Conservation (phyloP, 2,329 filamentous ascomycete species). For the Venturia oleaginea region DNA sequence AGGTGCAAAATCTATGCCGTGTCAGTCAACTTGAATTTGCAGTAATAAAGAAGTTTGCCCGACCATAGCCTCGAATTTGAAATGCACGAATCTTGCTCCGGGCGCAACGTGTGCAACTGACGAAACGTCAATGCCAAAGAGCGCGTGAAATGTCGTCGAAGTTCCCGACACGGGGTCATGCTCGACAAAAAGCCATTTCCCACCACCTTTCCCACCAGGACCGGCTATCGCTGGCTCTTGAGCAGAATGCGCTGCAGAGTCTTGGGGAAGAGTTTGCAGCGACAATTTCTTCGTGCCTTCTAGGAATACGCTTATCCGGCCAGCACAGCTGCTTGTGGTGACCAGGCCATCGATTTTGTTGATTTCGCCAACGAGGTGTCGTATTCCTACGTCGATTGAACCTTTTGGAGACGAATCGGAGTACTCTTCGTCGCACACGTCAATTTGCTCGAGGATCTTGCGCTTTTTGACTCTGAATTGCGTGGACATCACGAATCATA, state of each 20-base stretch:
- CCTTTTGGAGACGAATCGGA: conserved; percentile 84
- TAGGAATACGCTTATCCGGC: conserved; percentile 76
- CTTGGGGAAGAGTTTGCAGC: conserved; percentile 9
- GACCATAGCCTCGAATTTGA: conserved; percentile 95
- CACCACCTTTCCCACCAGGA: conserved; percentile 76
- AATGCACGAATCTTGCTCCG: conserved; percentile 40
- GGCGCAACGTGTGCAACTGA: not conserved
- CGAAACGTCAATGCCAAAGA: conserved; percentile 17
- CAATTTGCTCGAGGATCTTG: conserved; percentile 62
- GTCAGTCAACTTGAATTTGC: conserved; percentile 21
- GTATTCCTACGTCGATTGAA: conserved; percentile 69
- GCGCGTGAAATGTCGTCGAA: conserved; percentile 14
- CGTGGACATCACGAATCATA: conserved; percentile 1
- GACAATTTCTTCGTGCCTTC: conserved; percentile 53
- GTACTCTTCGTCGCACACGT: conserved; percentile 61
- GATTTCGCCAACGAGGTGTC: conserved; percentile 66
- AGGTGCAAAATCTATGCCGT: conserved; percentile 71
- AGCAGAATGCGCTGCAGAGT: conserved; percentile 2
- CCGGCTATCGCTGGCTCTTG: conserved; percentile 40
- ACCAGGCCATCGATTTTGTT: conserved; percentile 68
- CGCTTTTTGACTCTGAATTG: conserved; percentile 50
- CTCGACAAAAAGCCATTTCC: conserved; percentile 79
- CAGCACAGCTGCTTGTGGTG: conserved; percentile 89
- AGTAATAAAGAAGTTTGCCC: conserved; percentile 11
- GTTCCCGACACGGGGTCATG: conserved; percentile 55